Conservation (phyloP, 192 early-diverging fungal genomes). For the Physocladia obscura region DNA sequence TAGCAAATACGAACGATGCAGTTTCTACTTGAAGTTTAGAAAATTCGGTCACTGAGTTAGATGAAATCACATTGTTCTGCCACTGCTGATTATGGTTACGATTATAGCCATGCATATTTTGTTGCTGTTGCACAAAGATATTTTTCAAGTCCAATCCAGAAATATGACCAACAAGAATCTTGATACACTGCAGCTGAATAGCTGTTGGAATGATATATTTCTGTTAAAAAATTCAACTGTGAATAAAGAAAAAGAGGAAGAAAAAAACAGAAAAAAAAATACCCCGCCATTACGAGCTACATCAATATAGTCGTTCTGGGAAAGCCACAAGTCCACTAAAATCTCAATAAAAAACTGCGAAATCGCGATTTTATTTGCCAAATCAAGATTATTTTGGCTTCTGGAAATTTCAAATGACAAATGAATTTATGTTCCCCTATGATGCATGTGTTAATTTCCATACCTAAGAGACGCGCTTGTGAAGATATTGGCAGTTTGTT, state of each 20-base stretch:
- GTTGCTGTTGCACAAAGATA: not conserved
- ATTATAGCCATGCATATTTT: not conserved
- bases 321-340: conserved; percentile 42
- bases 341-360: conserved; percentile 36
- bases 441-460: conserved; percentile 18
- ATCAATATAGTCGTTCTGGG: conserved; percentile 36
- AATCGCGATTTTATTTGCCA: not conserved
- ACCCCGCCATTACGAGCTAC: conserved; percentile 3
- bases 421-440: not conserved
- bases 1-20: not conserved
- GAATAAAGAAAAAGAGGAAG: not conserved
- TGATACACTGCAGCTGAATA: conserved; percentile 26
- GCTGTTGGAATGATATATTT: not conserved
- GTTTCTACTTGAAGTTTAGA: not conserved
- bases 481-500: no score
- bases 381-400: not conserved
- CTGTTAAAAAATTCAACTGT: not conserved
- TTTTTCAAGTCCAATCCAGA: conserved; percentile 8
- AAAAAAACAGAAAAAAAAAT: not conserved
- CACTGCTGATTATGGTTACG: not conserved
- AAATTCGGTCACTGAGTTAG: not conserved
- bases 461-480: not conserved
- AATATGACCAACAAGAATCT: conserved; percentile 15
- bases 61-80: not conserved
- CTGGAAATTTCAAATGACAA: not conserved